Evolutionary conservation across 768 basidiomycete genomes (phyloP), one percentile per base, ranked within the genome.

Genomic region (Gymnopilus junonius): DNA sequence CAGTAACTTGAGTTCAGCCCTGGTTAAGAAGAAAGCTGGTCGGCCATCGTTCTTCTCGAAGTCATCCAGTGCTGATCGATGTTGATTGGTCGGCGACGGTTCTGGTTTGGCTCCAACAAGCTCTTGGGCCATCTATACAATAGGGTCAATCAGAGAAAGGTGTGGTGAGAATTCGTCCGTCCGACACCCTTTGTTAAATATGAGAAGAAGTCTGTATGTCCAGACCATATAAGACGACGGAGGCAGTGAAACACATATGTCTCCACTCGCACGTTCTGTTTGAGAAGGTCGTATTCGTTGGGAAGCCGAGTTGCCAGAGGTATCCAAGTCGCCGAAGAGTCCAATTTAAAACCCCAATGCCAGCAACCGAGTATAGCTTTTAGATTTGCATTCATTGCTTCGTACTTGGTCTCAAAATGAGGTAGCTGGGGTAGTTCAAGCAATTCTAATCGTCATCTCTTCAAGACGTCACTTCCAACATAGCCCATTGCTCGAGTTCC

Each of bases 1-100:
- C 43, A 70, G 45, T 1, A 68, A 59, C 61, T 70, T 70, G 50
- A 68, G 23, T 55, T 70, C 69, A 3, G 67, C 61, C 1, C 58
- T 32, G 5, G 63, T 68, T 32, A 70, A 46, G 31, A 63, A 15
- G 58, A 67, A 70, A 11, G 65, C 58, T 3, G 69, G 65, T 23
- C 65, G 35, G 17, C 65, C 63, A 39, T 66, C 65, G 23, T 65
- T n/a, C 17, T 58, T 34, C 29, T 70, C 67, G 31, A 67, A 64
- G 34, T 70, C 63, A 29, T 68, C 67, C 10, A 68, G 57, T 39
- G 65, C 64, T 17, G 35, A 54, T 21, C 51, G 58, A 62, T 35
- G 59, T 21, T 54, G 32, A n/a, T 53, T 32, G 15, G 65, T 61
- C 34, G 40, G 15, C 37, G 62, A 20, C 8, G 61, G 51, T 34